phyloP scores from a whole-genome alignment of 2,329 filamentous ascomycete genomes.

The Talaromyces sp. region DNA sequence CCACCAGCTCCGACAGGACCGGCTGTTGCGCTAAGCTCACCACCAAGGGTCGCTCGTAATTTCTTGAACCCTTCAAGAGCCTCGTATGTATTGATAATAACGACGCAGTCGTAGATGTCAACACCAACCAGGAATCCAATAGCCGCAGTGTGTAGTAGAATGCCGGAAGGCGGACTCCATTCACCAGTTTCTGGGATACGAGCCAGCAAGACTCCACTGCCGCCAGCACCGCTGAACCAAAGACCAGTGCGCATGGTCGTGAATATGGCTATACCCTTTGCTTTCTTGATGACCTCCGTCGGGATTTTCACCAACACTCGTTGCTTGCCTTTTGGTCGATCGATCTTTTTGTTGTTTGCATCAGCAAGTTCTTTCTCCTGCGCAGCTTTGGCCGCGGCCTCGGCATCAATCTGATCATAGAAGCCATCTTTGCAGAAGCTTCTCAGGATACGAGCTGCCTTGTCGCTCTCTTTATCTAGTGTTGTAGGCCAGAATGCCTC shows the following conservation, averaged over 20 bases:
- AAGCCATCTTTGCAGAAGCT: constrained; percentile 84
- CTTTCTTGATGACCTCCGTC: constrained; percentile 77
- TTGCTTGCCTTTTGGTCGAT: constrained; percentile 59
- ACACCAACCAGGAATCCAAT: constrained; percentile 87
- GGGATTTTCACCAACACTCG: constrained; percentile 79
- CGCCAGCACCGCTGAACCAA: constrained; percentile 87
- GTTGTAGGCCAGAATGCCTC: constrained; percentile 85
- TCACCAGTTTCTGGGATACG: constrained; percentile 74
- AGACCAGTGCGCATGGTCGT: constrained; percentile 92
- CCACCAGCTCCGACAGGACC: constrained; percentile 77
- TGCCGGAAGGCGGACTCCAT: constrained; percentile 88
- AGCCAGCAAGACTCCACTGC: constrained; percentile 81
- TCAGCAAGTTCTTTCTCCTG: constrained; percentile 30
- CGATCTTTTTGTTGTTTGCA: constrained; percentile 46
- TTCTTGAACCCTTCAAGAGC: constrained; percentile 82
- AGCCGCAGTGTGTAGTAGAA: constrained; percentile 83
- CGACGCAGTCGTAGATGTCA: constrained; percentile 92
- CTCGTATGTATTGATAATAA: constrained; percentile 83
- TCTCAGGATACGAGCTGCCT: constrained; percentile 81
- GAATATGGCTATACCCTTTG: constrained; percentile 87
- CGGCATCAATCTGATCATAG: constrained; percentile 40
- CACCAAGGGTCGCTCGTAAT: constrained; percentile 73
- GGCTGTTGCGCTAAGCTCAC: constrained; percentile 71
- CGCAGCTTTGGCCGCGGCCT: constrained; percentile 54
- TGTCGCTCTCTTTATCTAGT: constrained; percentile 85